These are phyloP conservation scores for Marsdenia floribunda DNA, from an alignment of 257 asterid species.

Conservation along the genomic window DNA sequence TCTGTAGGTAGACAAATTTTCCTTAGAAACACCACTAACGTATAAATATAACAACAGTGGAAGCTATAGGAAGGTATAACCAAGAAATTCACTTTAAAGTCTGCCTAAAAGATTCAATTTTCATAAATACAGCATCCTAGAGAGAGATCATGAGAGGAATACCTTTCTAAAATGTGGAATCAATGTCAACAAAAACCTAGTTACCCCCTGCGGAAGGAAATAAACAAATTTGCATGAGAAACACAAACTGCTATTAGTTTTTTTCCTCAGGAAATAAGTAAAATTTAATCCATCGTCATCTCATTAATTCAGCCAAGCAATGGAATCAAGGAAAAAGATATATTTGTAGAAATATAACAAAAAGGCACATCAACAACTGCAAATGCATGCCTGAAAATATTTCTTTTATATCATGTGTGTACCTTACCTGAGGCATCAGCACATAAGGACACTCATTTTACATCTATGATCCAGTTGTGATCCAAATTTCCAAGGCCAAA, in stretches of 20 bases:
- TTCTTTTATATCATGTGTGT: not conserved
- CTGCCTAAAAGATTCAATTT: not conserved
- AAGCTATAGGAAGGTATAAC: not conserved
- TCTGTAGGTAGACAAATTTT: constrained; percentile 37
- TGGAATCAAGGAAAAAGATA: not conserved
- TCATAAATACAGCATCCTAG: not conserved
- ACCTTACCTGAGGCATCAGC: not conserved
- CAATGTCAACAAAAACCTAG: constrained; percentile 69
- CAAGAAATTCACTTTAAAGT: not conserved
- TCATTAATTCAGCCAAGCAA: not conserved
- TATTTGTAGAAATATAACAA: not conserved
- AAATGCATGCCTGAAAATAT: not conserved
- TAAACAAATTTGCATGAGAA: constrained; percentile 8
- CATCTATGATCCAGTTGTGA: not conserved
- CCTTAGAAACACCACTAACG: not conserved
- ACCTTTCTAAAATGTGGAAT: constrained; percentile 98
- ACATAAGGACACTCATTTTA: not conserved
- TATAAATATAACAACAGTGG: not conserved
- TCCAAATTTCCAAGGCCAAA: not conserved
- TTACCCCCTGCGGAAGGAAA: constrained; percentile 58
- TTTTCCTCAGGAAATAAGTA: not conserved
- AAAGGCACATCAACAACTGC: not conserved
- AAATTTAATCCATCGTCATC: not conserved
- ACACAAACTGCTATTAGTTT: not conserved
- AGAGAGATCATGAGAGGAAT: constrained; percentile 2